phyloP scores from a whole-genome alignment of 495 filamentous ascomycete species.

The Cairneyella variabilis region DNA sequence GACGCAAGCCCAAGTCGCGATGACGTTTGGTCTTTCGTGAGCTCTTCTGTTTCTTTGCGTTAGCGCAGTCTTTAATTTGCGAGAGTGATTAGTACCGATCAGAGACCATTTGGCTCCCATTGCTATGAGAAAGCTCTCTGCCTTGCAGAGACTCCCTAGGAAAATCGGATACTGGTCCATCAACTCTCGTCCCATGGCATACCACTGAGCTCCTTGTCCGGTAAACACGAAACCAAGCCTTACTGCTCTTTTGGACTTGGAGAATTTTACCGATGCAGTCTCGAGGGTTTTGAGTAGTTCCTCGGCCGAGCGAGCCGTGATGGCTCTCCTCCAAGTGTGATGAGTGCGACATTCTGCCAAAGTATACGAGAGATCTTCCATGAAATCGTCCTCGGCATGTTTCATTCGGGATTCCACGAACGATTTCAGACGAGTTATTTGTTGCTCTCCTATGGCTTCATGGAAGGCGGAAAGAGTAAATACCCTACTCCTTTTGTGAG shows the following conservation, averaged over 20 bases:
- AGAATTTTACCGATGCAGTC: background rate
- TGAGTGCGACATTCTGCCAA: background rate
- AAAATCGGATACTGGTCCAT: constrained; percentile 34
- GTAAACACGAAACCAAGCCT: constrained; percentile 13
- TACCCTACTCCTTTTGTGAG: too few species aligned
- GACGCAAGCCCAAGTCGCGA: background rate
- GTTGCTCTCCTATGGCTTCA: constrained; percentile 4
- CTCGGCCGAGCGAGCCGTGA: background rate
- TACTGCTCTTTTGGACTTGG: background rate
- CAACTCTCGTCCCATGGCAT: constrained; percentile 54
- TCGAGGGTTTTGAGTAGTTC: background rate
- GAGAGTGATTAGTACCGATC: too few species aligned
- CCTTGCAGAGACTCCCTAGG: constrained; percentile 33
- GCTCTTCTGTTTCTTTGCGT: too few species aligned
- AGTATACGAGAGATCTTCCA: constrained; percentile 10
- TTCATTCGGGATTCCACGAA: background rate
- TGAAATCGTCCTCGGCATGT: background rate
- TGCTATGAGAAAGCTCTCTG: constrained; percentile 33
- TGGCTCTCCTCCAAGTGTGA: constrained; percentile 15
- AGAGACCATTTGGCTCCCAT: constrained; percentile 26
- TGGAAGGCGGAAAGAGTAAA: too few species aligned
- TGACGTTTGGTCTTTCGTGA: background rate
- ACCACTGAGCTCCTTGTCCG: constrained; percentile 41
- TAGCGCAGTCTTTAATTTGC: too few species aligned
- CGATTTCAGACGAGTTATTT: background rate